Evolutionary conservation across 2,329 filamentous ascomycete species (phyloP), one percentile per base, ranked within the genome.

Genomic region (Penicillium thymicola): DNA sequence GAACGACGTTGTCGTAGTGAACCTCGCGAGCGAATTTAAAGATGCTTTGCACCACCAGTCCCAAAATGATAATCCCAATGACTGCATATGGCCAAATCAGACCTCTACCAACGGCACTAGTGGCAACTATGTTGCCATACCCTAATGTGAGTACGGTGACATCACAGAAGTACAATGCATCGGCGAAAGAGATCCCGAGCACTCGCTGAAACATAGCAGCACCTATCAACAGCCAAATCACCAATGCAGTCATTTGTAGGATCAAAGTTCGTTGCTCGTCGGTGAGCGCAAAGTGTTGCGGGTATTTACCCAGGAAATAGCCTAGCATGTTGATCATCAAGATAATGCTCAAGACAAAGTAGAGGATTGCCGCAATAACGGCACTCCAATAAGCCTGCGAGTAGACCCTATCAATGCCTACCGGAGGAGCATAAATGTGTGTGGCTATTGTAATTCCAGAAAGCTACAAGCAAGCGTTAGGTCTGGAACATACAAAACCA

Each of bases 341-440:
- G 37, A 95, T 81, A 44, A 88, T 84, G 0, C 89, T 88, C 51
- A 89, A 88, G 16, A 93, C 69, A 54, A 93, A 88, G 74, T 96
- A 96, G 21, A 96, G 81, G 3, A 85, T 76, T 6, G 91, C 89
- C 3, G 91, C 87, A 65, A 90, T 90, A 18, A 96, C 81, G 27
- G 86, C 92, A 68, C 95, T 95, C 82, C 88, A 96, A 68, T 89
- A 96, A 0, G 90, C 90, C 71, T 96, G 89, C 0, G 89, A 91
- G 80, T 89, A 87, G 0, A 75, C 76, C 59, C 85, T 62, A 78
- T 81, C 60, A 54, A 77, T 67, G 49, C 71, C 47, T 66, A 79
- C 58, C 32, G 81, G 76, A 64, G 76, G 73, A 0, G 82, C 82
- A 11, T 89, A 87, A 1, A 83, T 72, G 4, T 89, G 81, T 61